Percentiles rank a stretch among this genome's conserved stretches.
phyloP scores from a whole-genome alignment of 73 alveolate species.

The Paraurostyla sp. region DNA sequence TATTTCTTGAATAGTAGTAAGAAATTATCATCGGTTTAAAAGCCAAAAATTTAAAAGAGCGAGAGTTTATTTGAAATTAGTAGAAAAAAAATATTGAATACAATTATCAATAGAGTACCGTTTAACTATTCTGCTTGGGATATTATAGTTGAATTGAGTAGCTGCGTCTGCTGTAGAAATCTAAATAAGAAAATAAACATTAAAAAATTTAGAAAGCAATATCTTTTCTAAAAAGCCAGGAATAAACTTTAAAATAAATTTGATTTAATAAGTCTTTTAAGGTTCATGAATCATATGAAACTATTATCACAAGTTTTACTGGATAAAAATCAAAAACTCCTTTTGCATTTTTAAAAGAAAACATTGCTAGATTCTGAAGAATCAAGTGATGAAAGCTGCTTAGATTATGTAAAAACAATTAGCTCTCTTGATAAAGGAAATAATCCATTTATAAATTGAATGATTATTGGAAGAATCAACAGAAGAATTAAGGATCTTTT shows the following conservation, averaged over 20 bases:
- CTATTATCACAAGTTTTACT: background rate
- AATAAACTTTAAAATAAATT: background rate
- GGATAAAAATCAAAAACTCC: background rate
- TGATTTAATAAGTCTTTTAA: constrained; percentile 18
- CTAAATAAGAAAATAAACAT: background rate
- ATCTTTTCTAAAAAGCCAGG: background rate
- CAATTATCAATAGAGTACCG: background rate
- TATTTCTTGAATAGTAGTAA: too few relatives aligned
- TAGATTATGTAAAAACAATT: background rate
- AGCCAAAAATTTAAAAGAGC: background rate
- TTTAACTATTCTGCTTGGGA: background rate
- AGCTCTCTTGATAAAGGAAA: background rate
- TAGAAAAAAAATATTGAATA: constrained; percentile 32
- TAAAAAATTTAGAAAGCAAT: constrained; percentile 2
- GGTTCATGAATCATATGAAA: constrained; percentile 33
- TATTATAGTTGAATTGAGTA: background rate
- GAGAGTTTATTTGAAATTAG: background rate
- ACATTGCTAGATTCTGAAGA: constrained; percentile 14
- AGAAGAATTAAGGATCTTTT: background rate
- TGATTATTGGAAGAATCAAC: constrained; percentile 19
- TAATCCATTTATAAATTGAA: constrained; percentile 11
- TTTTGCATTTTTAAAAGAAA: constrained; percentile 27
- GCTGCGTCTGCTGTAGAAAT: background rate
- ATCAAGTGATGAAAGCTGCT: background rate
- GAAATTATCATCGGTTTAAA: too few relatives aligned